Percentiles rank a stretch among this genome's conserved stretches.
Conservation (phyloP, 352 stramenopile genomes). For the Pilasporangium apinafurcum region DNA sequence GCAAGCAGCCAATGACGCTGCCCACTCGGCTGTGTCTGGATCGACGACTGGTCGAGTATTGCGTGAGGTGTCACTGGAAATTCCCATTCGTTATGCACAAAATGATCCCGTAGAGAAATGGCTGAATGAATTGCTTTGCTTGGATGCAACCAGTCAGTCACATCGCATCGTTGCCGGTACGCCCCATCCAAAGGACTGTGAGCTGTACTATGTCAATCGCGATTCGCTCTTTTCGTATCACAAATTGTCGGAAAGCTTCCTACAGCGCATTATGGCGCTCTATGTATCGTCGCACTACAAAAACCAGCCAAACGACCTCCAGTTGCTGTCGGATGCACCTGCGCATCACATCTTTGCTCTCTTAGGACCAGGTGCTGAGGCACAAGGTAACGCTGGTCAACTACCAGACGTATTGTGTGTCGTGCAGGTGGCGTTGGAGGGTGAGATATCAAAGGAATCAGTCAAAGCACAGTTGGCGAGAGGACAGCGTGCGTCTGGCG, state of each 20-base stretch:
- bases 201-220: constrained; percentile 98
- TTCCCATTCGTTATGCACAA: constrained; percentile 96
- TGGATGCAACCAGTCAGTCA: constrained; percentile 85
- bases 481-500: constrained; percentile 95
- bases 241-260: constrained; percentile 95
- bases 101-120: constrained; percentile 96
- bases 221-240: constrained; percentile 99
- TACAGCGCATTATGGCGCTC: constrained; percentile 92
- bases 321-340: constrained; percentile 97
- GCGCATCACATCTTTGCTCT: constrained; percentile 98
- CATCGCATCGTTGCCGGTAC: constrained; percentile 90
- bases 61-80: constrained; percentile 94
- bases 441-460: constrained; percentile 95
- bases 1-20: constrained; percentile 88
- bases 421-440: constrained; percentile 96
- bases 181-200: constrained; percentile 94
- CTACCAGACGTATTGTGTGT: constrained; percentile 98
- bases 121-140: constrained; percentile 96
- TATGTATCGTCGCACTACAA: constrained; percentile 99
- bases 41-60: constrained; percentile 72
- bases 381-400: constrained; percentile 81
- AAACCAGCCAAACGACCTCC: constrained; percentile 99
- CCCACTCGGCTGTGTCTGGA: constrained; percentile 44
- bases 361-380: constrained; percentile 91
- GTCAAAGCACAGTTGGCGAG: constrained; percentile 93